phyloP scores from a whole-genome alignment of 176 grass and related monocot genomes.

The Zea luxurians region DNA sequence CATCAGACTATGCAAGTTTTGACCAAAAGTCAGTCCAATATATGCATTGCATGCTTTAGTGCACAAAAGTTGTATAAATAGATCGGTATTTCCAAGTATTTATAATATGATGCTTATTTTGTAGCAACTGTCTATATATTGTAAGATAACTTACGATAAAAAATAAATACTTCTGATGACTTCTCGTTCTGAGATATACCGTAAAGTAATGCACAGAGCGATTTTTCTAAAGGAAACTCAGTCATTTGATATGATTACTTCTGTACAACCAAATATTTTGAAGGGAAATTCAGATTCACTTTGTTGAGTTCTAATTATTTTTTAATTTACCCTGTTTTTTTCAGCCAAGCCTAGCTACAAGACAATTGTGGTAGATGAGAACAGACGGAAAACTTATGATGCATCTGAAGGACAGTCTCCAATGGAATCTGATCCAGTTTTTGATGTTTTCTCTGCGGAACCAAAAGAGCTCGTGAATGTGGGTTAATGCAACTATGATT shows the following conservation, averaged over 20 bases:
- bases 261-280: constrained; percentile 11
- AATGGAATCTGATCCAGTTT: constrained; percentile 55
- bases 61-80: neutral
- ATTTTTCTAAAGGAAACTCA: neutral
- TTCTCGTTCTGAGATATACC: neutral
- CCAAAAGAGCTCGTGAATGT: constrained; percentile 70
- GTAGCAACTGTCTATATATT: neutral
- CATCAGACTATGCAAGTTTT: neutral
- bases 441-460: constrained; percentile 54
- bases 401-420: constrained; percentile 51
- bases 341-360: constrained; percentile 63
- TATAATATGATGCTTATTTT: neutral
- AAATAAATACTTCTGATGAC: neutral
- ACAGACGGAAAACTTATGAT: constrained; percentile 79
- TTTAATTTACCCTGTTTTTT: constrained; percentile 40
- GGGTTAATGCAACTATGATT: constrained; percentile 46
- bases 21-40: neutral
- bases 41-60: neutral
- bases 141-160: neutral
- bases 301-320: constrained; percentile 20
- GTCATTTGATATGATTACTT: constrained; percentile 2
- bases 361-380: constrained; percentile 78
- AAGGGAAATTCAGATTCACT: constrained; percentile 2
- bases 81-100: neutral
- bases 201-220: neutral